phyloP scores from a whole-genome alignment of 2,329 filamentous ascomycete species.

The Rhytidhysteron rufulum region DNA sequence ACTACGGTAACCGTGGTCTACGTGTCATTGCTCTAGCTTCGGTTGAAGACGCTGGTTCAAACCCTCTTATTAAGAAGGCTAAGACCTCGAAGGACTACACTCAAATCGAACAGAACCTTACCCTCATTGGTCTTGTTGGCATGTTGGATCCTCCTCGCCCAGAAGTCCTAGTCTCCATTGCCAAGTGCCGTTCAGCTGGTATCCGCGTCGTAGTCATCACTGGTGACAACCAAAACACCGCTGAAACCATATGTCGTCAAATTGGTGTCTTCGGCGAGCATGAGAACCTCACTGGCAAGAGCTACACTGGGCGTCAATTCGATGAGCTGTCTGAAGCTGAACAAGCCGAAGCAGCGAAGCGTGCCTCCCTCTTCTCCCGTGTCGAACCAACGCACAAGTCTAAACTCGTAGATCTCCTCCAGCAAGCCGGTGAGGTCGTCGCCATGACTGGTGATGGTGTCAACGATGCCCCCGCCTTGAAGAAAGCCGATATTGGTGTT shows the following conservation, averaged over 20 bases:
- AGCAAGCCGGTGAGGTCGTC: conserved; percentile 88
- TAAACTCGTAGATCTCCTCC: conserved; percentile 93
- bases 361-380: conserved; percentile 87
- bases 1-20: conserved; percentile 88
- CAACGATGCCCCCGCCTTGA: conserved; percentile 94
- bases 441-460: conserved; percentile 99
- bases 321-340: conserved; percentile 76
- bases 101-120: conserved; percentile 89
- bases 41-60: conserved; percentile 69
- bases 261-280: conserved; percentile 85
- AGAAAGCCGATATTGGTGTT: conserved; percentile 98
- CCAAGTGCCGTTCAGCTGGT: conserved; percentile 85
- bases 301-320: conserved; percentile 92
- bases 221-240: conserved; percentile 95
- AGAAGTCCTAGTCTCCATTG: conserved; percentile 82
- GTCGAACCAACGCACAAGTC: conserved; percentile 96
- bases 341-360: conserved; percentile 78
- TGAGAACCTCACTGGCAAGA: conserved; percentile 86
- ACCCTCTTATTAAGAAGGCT: conserved; percentile 68
- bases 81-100: conserved; percentile 81
- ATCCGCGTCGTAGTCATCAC: conserved; percentile 98
- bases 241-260: conserved; percentile 94
- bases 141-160: conserved; percentile 97
- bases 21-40: conserved; percentile 92
- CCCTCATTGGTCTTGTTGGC: conserved; percentile 84